Evolutionary conservation across 1,284 basidiomycete genomes (phyloP), one percentile per base, ranked within the genome.

Genomic region (Vanrija humicola): DNA sequence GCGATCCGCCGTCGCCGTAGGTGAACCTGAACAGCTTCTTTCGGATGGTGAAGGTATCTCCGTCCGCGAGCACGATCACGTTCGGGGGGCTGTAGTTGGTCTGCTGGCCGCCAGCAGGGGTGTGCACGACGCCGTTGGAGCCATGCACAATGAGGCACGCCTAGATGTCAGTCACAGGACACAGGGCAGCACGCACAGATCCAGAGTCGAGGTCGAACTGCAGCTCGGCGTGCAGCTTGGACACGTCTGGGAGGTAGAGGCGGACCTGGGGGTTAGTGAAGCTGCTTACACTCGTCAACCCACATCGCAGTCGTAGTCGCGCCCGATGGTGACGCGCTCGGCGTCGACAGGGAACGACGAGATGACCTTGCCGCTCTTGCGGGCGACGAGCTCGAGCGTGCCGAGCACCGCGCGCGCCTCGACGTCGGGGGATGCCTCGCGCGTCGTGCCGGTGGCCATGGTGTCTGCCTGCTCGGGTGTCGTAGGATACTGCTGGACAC

Each of bases 21-120:
- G 69, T 62, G 62, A 76, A 77, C 34, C 67, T 62, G 62, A 75
- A 76, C 18, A 64, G 58, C 59, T 74, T 72, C 56, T 74, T 72
- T 42, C 70, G 64, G 19, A 77, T 64, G 23, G 61, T 59, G 50
- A 77, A 68, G 5, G 61, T 58, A 48, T 77, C 75, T 5, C 64
- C 61, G 47, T 73, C 61, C 3, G 58, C 50, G 2, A 76, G 62
- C 5, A 54, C 28, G 23, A 73, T 52, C 0, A 55, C 43, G 1
- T 63, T 19, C 0, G 69, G 66, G 0, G 67, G 64, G 21, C 63
- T 58, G 52, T 69, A 55, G 3, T 54, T 42, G 0, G 52, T 56
- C 0, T 50, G 28, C 6, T 45, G 16, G 25, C 59, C 59, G 10
- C 56, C 63, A 1, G 52, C 25, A 0, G 67, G 57, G 1, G 60